Conservation (phyloP, 345 rosid genomes). For the Cardamine resedifolia region DNA sequence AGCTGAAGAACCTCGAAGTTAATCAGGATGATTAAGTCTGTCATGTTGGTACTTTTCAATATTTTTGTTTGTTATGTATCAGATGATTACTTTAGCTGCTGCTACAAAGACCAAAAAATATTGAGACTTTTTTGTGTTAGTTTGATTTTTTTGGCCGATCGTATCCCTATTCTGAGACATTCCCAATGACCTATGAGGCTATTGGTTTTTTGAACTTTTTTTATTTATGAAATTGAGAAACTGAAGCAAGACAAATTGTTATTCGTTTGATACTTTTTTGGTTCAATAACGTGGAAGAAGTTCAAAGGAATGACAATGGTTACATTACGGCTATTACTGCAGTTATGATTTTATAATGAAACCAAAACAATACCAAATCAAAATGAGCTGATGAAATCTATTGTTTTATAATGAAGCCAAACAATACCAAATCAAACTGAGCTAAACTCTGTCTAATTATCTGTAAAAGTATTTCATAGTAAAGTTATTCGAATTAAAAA, state of each 20-base stretch:
- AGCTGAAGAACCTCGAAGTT: conserved; percentile 72
- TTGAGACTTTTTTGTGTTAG: conserved; percentile 1
- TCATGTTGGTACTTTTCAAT: not conserved
- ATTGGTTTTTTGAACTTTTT: not conserved
- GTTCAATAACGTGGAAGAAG: too few relatives aligned
- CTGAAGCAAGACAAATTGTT: not conserved
- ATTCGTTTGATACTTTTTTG: not conserved
- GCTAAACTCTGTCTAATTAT: too few relatives aligned
- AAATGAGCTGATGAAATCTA: too few relatives aligned
- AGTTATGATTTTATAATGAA: too few relatives aligned
- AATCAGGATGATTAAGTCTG: conserved; percentile 43
- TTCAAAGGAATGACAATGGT: not conserved
- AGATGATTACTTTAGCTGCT: conserved; percentile 8
- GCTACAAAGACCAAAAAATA: conserved; percentile 7
- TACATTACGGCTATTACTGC: not conserved
- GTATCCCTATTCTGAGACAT: not conserved
- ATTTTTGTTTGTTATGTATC: conserved; percentile 14
- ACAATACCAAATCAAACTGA: not conserved
- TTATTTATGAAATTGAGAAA: not conserved
- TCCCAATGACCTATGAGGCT: not conserved
- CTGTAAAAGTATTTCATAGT: not conserved
- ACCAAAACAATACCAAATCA: too few relatives aligned
- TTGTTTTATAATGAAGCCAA: too few relatives aligned
- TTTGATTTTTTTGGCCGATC: not conserved
- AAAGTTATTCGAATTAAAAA: too few relatives aligned